Conservation (phyloP, 1,284 basidiomycete genomes). For the Abortiporus biennis region DNA sequence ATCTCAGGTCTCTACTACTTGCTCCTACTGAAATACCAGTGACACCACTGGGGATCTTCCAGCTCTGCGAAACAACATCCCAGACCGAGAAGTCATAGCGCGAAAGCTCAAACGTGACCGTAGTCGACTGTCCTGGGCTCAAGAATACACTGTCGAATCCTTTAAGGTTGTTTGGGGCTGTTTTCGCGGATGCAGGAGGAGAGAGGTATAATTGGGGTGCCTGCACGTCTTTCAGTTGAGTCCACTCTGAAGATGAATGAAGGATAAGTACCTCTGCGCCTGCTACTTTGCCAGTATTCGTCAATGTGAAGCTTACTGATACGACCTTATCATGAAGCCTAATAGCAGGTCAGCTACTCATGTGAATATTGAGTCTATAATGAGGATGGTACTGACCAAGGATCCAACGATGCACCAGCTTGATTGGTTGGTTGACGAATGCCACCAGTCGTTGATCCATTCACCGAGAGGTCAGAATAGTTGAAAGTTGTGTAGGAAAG, state of each 20-base stretch:
- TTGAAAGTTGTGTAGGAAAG: conserved; percentile 57
- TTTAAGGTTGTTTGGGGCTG: conserved; percentile 57
- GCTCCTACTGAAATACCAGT: conserved; percentile 24
- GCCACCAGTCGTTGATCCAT: conserved; percentile 21
- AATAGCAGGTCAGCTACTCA: not conserved
- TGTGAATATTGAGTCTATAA: not conserved
- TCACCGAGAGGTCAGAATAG: conserved; percentile 25
- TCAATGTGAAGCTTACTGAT: conserved; percentile 26
- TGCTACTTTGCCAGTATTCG: conserved; percentile 27
- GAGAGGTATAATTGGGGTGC: conserved; percentile 64
- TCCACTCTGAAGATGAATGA: not conserved
- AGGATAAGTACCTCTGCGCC: conserved; percentile 26
- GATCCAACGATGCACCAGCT: conserved; percentile 24
- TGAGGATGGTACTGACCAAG: conserved; percentile 17
- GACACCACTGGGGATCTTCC: conserved; percentile 19
- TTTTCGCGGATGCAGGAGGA: conserved; percentile 46
- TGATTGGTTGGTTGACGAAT: conserved; percentile 19
- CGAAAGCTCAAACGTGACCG: conserved; percentile 51
- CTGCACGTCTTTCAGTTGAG: conserved; percentile 22
- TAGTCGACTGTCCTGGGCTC: conserved; percentile 36
- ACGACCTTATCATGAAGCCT: conserved; percentile 27
- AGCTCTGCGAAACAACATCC: conserved; percentile 22
- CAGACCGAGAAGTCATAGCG: conserved; percentile 47
- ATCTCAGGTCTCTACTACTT: conserved; percentile 22
- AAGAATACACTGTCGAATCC: conserved; percentile 61